Base-by-base conservation (phyloP, 164 flowering plant genomes). In the Dillenia suffruticosa region DNA sequence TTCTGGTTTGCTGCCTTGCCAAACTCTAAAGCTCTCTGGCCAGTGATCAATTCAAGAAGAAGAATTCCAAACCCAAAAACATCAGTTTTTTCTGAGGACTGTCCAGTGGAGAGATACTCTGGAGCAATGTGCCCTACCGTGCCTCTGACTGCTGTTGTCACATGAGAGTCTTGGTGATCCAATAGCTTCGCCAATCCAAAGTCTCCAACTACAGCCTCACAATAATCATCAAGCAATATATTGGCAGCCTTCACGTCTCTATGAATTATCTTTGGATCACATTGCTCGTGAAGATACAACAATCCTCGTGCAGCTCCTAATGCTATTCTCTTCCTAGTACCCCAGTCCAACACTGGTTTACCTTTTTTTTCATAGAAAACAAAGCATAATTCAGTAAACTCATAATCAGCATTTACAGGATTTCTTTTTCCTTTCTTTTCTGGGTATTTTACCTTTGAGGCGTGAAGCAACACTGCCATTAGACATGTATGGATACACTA, bases 41-140 rank as follows among this genome's bases (percentile, higher is more conserved):
- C 98, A 9, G 96, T 88, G 71, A 90, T 83, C 32, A 92, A 63
- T 67, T 92, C 98, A 53, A 92, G 91, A n/a, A 89, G 86, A 16
- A 92, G 96, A 55, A 92, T 86, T 10, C 97, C 97, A 65, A 92
- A 92, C 15, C 97, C 97, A 66, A 87, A 92, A 0, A 89, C 96
- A 71, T 92, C 96, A 6, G 97, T 92, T 76, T 88, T 92, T 72
- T 92, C 97, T 14, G 94, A 92, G 51, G 97, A 92, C 69, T 92
- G 97, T 17, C 97, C 97, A 0, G 96, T 92, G 50, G 96, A 89
- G 63, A 92, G 92, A 72, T 86, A 89, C 61, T 92, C 97, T 8
- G 97, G 97, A n/a, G 96, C 97, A 51, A 92, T 92, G 56, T 92
- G 96, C 3, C 98, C 98, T 11, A 90, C 95, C 0, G 98, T 92